Evolutionary conservation across 352 stramenopile species (phyloP), one percentile per base, ranked within the genome.

Genomic region (Globisporangium okanoganense): DNA sequence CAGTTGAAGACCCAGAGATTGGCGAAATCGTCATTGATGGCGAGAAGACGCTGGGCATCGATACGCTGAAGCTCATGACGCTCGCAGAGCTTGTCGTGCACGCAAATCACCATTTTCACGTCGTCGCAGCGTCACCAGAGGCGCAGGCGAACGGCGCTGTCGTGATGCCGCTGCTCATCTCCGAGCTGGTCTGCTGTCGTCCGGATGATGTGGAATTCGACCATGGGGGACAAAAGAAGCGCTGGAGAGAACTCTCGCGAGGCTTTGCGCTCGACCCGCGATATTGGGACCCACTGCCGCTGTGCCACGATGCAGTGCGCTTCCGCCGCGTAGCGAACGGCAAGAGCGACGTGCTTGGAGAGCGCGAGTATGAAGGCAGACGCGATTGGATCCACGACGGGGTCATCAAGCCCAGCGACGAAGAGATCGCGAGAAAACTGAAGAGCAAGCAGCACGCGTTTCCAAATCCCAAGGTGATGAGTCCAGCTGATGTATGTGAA

Each of bases 131-230:
- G 10, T 55, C 55, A 13, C 40, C 45, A 1, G 48, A 77, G 16
- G 61, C 60, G 1, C 59, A 72, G 10, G 64, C 63, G 52, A 68
- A 54, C n/a, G 67, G 69, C 10, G 70, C 68, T 2, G 68, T 82
- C 40, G 76, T 79, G 14, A 86, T 84, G 72, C 82, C 79, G 9
- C 65, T 91, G 49, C 69, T 88, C 7, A 69, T 91, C 22, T 71
- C 79, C 6, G 77, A 89, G 66, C 66, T 91, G 14, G 58, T 82
- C 5, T 58, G 65, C 35, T 79, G 49, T 18, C 48, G 54, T 16
- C 58, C 61, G 24, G 22, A 56, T 12, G 56, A 68, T 22, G 16
- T 58, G 29, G 63, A 65, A 33, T 71, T 52, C 27, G 49, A 69
- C 51, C 18, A 25, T 10, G 27, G 36, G n/a, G 38, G 41, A 25